phyloP scores from a whole-genome alignment of 1,139 yeast species.

The Wickerhamomyces sp. region DNA sequence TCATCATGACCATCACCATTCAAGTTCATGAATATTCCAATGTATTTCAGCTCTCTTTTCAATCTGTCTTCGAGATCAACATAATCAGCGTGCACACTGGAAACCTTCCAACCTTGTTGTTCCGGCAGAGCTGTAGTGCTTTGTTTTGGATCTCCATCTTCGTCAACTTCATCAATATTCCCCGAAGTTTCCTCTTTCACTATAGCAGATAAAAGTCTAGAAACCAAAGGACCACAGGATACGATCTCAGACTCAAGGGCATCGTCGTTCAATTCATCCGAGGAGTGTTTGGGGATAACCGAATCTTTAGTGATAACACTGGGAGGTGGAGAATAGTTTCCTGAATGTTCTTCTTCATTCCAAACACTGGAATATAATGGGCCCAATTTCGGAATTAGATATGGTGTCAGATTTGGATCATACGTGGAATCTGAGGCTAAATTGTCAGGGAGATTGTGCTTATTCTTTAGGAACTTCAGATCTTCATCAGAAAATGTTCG shows the following conservation, averaged over 20 bases:
- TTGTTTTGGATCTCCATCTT: constrained; percentile 15
- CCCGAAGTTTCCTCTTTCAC: constrained; percentile 46
- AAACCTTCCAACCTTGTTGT: constrained; percentile 43
- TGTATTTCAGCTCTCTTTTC: constrained; percentile 80
- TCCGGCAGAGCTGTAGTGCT: constrained; percentile 36
- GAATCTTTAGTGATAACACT: constrained; percentile 33
- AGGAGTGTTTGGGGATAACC: constrained; percentile 58
- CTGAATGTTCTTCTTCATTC: constrained; percentile 70
- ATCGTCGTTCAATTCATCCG: constrained; percentile 57
- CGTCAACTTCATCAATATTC: constrained; percentile 12
- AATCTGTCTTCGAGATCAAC: constrained; percentile 80
- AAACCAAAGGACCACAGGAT: constrained; percentile 89
- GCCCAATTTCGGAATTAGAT: constrained; percentile 79
- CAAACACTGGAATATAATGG: constrained; percentile 75
- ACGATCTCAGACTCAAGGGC: constrained; percentile 65
- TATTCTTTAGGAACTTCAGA: constrained; percentile 62
- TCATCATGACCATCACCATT: constrained; percentile 16
- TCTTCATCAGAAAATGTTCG: constrained; percentile 78
- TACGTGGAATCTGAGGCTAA: constrained; percentile 38
- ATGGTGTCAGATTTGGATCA: constrained; percentile 65
- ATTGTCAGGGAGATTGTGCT: constrained; percentile 49
- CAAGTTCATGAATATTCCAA: constrained; percentile 81
- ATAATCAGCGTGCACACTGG: constrained; percentile 56
- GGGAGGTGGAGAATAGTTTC: constrained; percentile 33
- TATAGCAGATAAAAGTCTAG: constrained; percentile 79